Base-by-base conservation (phyloP, 768 basidiomycete genomes). In the Leccinum disarticulatum region DNA sequence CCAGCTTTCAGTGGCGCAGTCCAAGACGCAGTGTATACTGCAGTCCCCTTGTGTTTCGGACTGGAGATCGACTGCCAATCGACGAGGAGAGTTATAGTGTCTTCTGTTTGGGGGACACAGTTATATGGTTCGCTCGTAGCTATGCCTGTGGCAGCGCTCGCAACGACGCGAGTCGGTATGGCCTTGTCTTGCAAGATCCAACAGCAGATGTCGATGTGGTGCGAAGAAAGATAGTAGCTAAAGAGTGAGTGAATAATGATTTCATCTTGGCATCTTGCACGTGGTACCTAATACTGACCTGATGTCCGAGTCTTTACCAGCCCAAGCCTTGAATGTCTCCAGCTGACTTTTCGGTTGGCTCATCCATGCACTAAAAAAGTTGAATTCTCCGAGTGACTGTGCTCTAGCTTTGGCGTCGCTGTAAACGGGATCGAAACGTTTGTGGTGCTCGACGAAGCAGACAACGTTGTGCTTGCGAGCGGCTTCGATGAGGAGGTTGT, bases 331-430 rank as follows among this genome's bases (percentile, higher is more conserved):
- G 85, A 96, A 97, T 0, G 95, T 96, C 74, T 94, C 91, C 28
- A 97, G 82, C 74, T 97, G 95, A 67, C 85, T 87, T 77, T 97
- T 97, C 47, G 95, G 95, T 73, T 96, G 95, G 69, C 91, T 93
- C 95, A 97, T 97, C 93, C 95, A 96, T 38, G 93, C 91, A 65
- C 80, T 91, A 84, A 94, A 96, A 76, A 93, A 96, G 77, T 95
- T 96, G 78, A 95, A 93, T 74, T 95, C 92, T 35, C 94, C 93
- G 27, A 95, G 80, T 7, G 82, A 75, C 28, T 80, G 82, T 30
- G 89, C 89, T 55, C 88, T 86, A 4, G 86, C 87, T 67, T 86
- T 88, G 41, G 93, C 95, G 70, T 97, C 94, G 67, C 89, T 90
- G 78, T 97, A 96, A 13, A 88, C 93, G 6, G 95, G 95, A 74